Evolutionary conservation across 2,329 filamentous ascomycete species (phyloP).

Genomic region (Sordariomycetes sp.): DNA sequence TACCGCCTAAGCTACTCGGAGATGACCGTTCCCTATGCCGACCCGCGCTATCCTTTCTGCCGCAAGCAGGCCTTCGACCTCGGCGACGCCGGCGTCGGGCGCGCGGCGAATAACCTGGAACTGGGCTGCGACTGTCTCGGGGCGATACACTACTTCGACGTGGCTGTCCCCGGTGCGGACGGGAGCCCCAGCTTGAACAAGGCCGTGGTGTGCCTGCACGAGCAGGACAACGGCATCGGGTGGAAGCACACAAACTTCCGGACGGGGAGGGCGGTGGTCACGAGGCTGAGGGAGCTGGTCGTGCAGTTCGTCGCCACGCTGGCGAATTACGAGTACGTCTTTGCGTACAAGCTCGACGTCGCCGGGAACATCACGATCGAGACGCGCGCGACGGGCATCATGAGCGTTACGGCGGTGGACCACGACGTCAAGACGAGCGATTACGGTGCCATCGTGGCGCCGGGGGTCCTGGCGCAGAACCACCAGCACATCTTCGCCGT

Average conservation of each 20-base stretch:
- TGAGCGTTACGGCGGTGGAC: constrained; percentile 50
- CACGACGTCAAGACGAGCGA: constrained; percentile 33
- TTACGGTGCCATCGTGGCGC: constrained; percentile 52
- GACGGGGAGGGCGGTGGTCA: constrained; percentile 50
- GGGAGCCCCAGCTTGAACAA: constrained; percentile 41
- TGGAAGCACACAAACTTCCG: constrained; percentile 65
- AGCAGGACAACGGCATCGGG: constrained; percentile 59
- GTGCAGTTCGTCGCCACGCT: constrained; percentile 60
- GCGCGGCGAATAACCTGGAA: constrained; percentile 56
- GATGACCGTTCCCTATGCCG: constrained; percentile 60
- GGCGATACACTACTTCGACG: constrained; percentile 54
- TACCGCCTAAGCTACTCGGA: constrained; percentile 59
- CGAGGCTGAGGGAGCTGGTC: constrained; percentile 50
- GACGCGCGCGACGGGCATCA: constrained; percentile 54
- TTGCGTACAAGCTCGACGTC: constrained; percentile 46
- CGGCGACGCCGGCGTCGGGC: constrained; percentile 57
- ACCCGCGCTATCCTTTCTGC: constrained; percentile 54
- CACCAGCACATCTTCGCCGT: constrained; percentile 61
- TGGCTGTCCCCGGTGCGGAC: constrained; percentile 35
- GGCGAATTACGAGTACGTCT: constrained; percentile 58
- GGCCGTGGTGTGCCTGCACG: constrained; percentile 58
- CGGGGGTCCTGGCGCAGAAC: constrained; percentile 55
- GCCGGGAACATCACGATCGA: constrained; percentile 52
- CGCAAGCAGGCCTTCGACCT: constrained; percentile 65
- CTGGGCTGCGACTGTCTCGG: constrained; percentile 64